Base-by-base conservation (phyloP, 1,139 yeast species). In the Diutina neorugosa region DNA sequence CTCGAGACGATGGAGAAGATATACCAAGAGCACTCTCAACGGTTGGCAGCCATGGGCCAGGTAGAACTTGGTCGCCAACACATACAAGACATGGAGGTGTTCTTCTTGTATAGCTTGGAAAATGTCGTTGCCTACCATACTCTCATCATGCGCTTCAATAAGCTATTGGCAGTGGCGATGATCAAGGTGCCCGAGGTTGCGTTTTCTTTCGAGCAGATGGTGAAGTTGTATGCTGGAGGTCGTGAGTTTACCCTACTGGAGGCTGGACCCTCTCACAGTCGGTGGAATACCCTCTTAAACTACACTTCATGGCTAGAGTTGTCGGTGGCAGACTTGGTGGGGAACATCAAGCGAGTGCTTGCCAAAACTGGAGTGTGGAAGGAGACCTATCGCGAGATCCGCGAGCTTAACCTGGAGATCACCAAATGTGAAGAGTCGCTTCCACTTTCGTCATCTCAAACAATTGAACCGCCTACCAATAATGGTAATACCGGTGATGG, bases 341-440 rank as follows among this genome's bases (percentile, higher is more conserved):
- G 58, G 16, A 71, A 71, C 49, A 70, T 80, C n/a, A 63, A 65
- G 12, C 64, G 62, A 31, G 61, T 81, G 7, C 55, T 77, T 9
- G 65, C 64, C 12, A 70, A 65, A 18, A 65, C 82, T 5, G 63
- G 67, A n/a, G 62, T 60, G 23, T 84, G 90, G 90, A 76, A 79
- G 68, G 74, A 68, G 51, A 55, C 74, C 1, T 70, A 70, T 58
- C 59, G 57, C 12, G 60, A 59, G 16, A 70, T 74, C 46, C 60
- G 61, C 37, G 63, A 59, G 16, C 58, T 69, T 44, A 71, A 71
- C 55, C 57, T 56, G 20, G 77, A 73, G 51, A 58, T 74, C 46
- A 61, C 55, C 44, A 63, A 60, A 49, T 65, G 61, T 52, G 73
- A 69, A 54, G 59, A 27, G 5, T 23, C 34, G 19, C 23, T 44